These are phyloP conservation scores for Pseudozyma tsukubaensis DNA, from an alignment of 1,284 basidiomycete genomes.

Conservation along the genomic window DNA sequence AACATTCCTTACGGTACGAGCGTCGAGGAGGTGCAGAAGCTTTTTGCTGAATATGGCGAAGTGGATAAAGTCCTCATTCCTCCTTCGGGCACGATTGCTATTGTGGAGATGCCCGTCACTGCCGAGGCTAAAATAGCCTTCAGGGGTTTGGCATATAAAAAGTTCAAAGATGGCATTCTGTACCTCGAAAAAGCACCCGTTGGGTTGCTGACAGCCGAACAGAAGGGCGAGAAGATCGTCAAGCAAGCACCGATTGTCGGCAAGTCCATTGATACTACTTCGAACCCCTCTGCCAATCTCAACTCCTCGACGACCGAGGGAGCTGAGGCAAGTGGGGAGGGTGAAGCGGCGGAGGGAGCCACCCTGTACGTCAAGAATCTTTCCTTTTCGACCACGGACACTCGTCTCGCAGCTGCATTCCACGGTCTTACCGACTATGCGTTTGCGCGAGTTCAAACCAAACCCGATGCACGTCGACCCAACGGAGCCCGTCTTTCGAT, in stretches of 20 bases:
- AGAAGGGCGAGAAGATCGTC: constrained; percentile 35
- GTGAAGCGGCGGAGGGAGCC: constrained; percentile 75
- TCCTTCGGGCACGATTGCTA: constrained; percentile 91
- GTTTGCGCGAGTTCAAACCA: constrained; percentile 91
- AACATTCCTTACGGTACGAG: constrained; percentile 95
- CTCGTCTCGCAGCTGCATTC: constrained; percentile 79
- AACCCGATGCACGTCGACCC: constrained; percentile 76
- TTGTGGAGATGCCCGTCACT: constrained; percentile 84
- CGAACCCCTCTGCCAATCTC: constrained; percentile 14
- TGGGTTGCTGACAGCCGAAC: constrained; percentile 72
- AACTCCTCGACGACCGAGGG: no score
- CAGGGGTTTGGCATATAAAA: constrained; percentile 83
- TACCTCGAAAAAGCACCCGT: constrained; percentile 91
- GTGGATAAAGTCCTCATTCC: constrained; percentile 85
- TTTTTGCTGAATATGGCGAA: constrained; percentile 83
- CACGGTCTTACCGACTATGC: constrained; percentile 82
- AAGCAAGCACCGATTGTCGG: constrained; percentile 51
- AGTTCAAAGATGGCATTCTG: constrained; percentile 86
- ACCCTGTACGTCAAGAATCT: constrained; percentile 97
- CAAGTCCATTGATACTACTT: constrained; percentile 30
- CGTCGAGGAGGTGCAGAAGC: constrained; percentile 77
- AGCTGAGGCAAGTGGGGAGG: constrained; percentile 8
- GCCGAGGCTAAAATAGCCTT: constrained; percentile 72
- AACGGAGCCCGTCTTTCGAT: constrained; percentile 75
- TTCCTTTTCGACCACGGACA: constrained; percentile 85